Percentiles rank a stretch among this genome's conserved stretches.
These are phyloP conservation scores for Niveomyces coronatus DNA, from an alignment of 2,329 filamentous ascomycete species.

Conservation along the genomic window DNA sequence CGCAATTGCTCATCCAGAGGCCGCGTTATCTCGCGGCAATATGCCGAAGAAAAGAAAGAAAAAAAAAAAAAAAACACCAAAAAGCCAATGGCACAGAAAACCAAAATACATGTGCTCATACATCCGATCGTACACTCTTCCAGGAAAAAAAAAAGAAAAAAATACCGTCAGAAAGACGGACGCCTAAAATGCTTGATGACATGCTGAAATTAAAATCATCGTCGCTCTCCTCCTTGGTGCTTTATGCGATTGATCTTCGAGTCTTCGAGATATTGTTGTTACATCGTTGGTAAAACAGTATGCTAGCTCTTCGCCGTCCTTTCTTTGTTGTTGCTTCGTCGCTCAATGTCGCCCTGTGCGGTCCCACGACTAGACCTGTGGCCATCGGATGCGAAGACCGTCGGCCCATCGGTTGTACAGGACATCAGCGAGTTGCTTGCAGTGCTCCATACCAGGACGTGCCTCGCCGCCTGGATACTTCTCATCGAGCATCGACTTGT, in stretches of 20 bases:
- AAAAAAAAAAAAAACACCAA: conserved; percentile 6
- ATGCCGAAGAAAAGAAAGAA: no score
- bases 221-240: not conserved
- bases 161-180: no score
- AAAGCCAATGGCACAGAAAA: no score
- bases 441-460: conserved; percentile 78
- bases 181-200: conserved; percentile 6
- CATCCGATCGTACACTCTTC: conserved; percentile 10
- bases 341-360: not conserved
- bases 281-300: conserved; percentile 6
- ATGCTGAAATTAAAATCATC: conserved; percentile 6
- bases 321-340: not conserved
- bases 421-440: conserved; percentile 78
- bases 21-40: no score
- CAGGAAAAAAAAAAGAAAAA: not conserved
- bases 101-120: conserved; percentile 9
- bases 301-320: not conserved
- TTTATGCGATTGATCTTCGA: no score
- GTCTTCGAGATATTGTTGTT: not conserved
- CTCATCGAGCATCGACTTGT: conserved; percentile 37
- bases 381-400: conserved; percentile 65
- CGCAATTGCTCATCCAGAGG: no score
- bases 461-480: conserved; percentile 46
- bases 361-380: conserved; percentile 24
- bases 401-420: conserved; percentile 87